Conservation (phyloP, 2,329 filamentous ascomycete genomes). For the Fusarium sp. region DNA sequence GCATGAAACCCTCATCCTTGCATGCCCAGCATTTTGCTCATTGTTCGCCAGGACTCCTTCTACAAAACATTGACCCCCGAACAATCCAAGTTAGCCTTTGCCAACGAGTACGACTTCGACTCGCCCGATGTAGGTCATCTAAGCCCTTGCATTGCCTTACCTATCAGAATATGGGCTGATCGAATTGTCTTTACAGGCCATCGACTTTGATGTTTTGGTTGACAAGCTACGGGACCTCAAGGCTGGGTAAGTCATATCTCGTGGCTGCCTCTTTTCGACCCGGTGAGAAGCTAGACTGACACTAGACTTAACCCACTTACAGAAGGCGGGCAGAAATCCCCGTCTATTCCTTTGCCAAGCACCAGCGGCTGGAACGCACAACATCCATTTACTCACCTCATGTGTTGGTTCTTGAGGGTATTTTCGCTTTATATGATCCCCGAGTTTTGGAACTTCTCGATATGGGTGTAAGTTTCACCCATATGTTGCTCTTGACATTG, state of each 20-base stretch:
- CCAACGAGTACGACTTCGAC: slow-evolving; percentile 96
- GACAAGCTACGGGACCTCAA: slow-evolving; percentile 88
- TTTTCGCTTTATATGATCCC: slow-evolving; percentile 92
- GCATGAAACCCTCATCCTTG: slow-evolving; percentile 63
- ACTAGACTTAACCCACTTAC: slow-evolving; percentile 17
- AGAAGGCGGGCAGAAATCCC: slow-evolving; percentile 93
- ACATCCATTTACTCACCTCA: slow-evolving; percentile 96
- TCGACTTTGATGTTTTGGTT: slow-evolving; percentile 93
- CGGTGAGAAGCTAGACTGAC: slow-evolving; percentile 25
- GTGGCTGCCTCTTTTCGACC: neutral
- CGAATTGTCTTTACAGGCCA: slow-evolving; percentile 66
- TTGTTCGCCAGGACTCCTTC: slow-evolving; percentile 85
- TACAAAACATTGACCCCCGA: slow-evolving; percentile 91
- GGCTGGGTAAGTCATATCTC: slow-evolving; percentile 78
- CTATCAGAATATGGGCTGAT: slow-evolving; percentile 15
- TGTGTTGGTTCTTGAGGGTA: slow-evolving; percentile 95
- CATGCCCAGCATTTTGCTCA: slow-evolving; percentile 39
- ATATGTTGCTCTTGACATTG: neutral
- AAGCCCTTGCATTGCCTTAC: neutral
- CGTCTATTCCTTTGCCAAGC: slow-evolving; percentile 94
- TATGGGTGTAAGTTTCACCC: slow-evolving; percentile 76
- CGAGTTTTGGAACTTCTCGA: slow-evolving; percentile 90
- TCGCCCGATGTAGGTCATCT: slow-evolving; percentile 76
- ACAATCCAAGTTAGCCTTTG: slow-evolving; percentile 84
- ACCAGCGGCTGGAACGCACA: slow-evolving; percentile 83